Base-by-base conservation (phyloP, 2,329 filamentous ascomycete species). In the Trichoderma afroharzianum region DNA sequence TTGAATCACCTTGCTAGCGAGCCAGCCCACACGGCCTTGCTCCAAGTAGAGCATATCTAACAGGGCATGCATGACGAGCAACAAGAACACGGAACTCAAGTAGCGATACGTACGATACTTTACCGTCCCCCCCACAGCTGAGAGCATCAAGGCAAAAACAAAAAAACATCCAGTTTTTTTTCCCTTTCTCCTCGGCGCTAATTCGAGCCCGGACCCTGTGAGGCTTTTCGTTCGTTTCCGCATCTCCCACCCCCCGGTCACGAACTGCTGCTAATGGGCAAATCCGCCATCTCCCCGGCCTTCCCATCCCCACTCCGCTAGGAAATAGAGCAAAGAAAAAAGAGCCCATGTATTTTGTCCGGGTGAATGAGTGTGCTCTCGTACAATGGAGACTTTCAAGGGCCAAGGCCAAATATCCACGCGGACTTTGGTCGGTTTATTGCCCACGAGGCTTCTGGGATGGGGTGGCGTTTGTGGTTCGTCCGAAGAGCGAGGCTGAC, bases 241-340 rank as follows among this genome's bases (percentile, higher is more conserved):
- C 18, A n/a, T 47, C 33, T 63, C 43, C 14, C n/a, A 39, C 55
- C 70, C 70, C 70, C 63, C n/a, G 55, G 58, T 21, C 43, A 47
- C 33, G 47, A 63, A 72, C 63, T 68, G 28, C 55, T 61, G 24
- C 66, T 61, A 61, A 30, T 47, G 55, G 39, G 26, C 58, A 30
- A 70, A 63, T 47, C 47, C 64, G 66, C 50, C 50, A 59, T 63
- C 66, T 70, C 71, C 66, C 71, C 71, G 66, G 66, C 39, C 50
- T 59, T 59, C 18, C 15, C 57, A 70, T 39, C 66, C 53, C 66
- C 66, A 72, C 71, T 14, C 47, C 32, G 55, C 64, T 63, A 72
- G 55, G 64, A 58, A 63, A 59, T 28, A 58, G 39, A 53, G 6
- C 5, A 53, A 24, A 14, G 47, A 53, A 53, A 21, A 21, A 12